Base-by-base conservation (phyloP, 352 stramenopile genomes). In the Pythium rhizo-oryzae region DNA sequence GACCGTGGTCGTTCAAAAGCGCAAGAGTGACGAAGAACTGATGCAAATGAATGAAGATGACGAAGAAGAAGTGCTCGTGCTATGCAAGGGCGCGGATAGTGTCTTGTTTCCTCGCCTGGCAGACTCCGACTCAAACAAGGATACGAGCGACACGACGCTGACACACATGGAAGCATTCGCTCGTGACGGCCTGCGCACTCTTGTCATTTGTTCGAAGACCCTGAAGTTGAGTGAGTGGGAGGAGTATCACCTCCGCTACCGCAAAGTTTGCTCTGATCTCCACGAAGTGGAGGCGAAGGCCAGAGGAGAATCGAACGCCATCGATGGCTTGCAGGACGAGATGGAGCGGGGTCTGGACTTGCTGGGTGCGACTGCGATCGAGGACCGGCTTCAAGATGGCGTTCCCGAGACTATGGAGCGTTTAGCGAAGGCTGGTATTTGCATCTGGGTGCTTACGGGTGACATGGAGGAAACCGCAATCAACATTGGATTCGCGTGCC, bases 401-500 rank as follows among this genome's bases (percentile, higher is more conserved):
- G 89, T 97, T 11, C 86, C 88, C 8, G 83, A 93, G 54, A 82
- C 88, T 1, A 96, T 97, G 79, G 86, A 92, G 61, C 65, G 74
- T 1, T 67, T 97, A 0, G 78, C 77, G 0, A 91, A 85, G 53
- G 89, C 89, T 35, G 87, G 89, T 16, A 95, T 97, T 53, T 85
- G 71, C 25, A 85, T 97, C n/a, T 97, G 89, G 89, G 85, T 97
- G 39, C 70, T 96, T 19, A 97, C 89, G 4, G 89, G 89, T 33
- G 89, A 97, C 62, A 97, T 94, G 89, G 85, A 96, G 71, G 89
- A 97, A 64, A 97, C 89, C 11, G 89, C 89, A 0, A 96, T 96
- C 53, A 97, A 97, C 68, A 96, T 97, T 71, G 85, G 85, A 5
- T 97, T 91, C 39, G 89, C 88, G 16, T 97, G 88, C 39, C 85